Base-by-base conservation (phyloP, 495 filamentous ascomycete species). In the Tuber calosporum region DNA sequence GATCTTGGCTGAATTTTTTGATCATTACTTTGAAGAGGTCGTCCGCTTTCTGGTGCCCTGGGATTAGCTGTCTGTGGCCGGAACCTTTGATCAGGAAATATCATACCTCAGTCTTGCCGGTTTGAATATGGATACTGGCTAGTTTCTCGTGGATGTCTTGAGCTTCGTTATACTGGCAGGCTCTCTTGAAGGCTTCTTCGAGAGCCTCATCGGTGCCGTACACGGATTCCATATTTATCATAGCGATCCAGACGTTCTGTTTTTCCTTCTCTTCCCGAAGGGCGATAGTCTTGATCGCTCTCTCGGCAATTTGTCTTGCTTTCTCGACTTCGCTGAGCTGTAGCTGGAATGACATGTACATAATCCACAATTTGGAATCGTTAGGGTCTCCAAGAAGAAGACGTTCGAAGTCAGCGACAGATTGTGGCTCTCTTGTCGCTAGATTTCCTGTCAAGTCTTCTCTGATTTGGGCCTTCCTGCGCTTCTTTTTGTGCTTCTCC, bases 341-440 rank as follows among this genome's bases (percentile, higher is more conserved):
- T 80, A 97, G 88, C 83, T 98, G 93, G 85, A 97, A 97, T 34
- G 94, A 93, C 91, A 98, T 96, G 84, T 97, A 99, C 75, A 90
- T 87, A 69, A 96, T 90, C 95, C 95, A 99, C 37, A 98, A 85
- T 67, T 89, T 83, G 1, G 95, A 96, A 11, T 90, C 92, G 81
- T 98, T 91, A 1, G 95, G 93, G 80, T 96, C 91, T 71, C 93
- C 92, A 45, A 98, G 88, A 58, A 98, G 87, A 69, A 97, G 89
- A 70, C 95, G 91, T 84, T 99, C 95, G 82, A 91, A 98, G 82
- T 98, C 95, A 70, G 90, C 89, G 26, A 90, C 87, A 2, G 92
- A 93, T 82, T 95, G 93, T 2, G 96, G 95, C n/a, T 94, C 96
- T 74, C 94, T 87, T 66, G 88, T 88, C 82, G 95, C 92, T 8